Conservation (phyloP, 1,284 basidiomycete genomes). For the Cutaneotrichosporon sp. region DNA sequence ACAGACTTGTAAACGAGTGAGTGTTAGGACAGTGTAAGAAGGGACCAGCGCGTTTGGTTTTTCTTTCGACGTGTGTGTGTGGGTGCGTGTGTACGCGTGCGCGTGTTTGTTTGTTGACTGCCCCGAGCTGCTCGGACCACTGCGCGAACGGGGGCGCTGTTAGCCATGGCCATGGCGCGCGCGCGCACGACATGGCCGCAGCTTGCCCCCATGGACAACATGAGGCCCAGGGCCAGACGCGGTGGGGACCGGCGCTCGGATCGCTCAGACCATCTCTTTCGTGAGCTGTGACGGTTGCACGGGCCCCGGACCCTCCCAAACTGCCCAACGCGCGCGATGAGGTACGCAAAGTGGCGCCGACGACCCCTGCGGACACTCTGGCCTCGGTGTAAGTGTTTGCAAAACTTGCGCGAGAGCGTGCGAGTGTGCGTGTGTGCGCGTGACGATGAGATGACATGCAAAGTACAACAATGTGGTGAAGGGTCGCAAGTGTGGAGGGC, state of each 20-base stretch:
- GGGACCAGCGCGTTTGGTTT: neutral
- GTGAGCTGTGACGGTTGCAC: no score
- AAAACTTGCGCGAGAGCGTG: no score
- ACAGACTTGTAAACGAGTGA: neutral
- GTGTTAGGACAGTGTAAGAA: neutral
- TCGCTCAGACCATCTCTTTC: no score
- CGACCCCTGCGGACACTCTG: no score
- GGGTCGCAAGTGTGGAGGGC: neutral
- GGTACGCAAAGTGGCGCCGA: no score
- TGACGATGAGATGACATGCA: constrained; percentile 16
- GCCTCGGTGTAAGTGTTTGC: neutral
- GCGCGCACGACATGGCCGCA: no score
- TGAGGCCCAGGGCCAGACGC: no score
- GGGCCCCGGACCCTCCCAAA: no score
- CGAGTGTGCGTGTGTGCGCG: neutral
- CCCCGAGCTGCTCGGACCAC: neutral
- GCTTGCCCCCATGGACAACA: no score
- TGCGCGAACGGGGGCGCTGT: neutral
- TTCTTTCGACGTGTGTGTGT: no score
- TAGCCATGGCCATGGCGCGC: no score
- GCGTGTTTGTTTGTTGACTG: neutral
- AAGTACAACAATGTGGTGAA: constrained; percentile 18
- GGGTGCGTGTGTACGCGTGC: neutral
- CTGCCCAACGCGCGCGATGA: no score
- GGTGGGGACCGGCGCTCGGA: neutral